A percentile compares a stretch with the other conserved stretches of the same genome.
Evolutionary conservation across 805 yeast species (phyloP).

Genomic region (Cyberlindnera nakhonratchasimensis): DNA sequence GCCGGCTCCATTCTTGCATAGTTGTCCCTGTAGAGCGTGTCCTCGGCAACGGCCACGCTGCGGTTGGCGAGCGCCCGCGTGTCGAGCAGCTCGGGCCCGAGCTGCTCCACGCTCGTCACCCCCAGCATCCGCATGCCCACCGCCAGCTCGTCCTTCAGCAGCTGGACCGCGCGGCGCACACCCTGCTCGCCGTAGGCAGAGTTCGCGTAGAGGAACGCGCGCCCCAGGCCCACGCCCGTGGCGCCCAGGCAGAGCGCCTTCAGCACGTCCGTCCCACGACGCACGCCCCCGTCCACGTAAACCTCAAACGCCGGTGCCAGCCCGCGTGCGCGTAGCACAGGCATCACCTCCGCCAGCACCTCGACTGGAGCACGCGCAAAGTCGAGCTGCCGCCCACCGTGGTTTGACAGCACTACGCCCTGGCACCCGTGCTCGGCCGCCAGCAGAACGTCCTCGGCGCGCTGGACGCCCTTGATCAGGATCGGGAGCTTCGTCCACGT

Average conservation of each 20-base stretch:
- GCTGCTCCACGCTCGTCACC: conserved; percentile 54
- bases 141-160: conserved; percentile 65
- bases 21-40: conserved; percentile 48
- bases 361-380: conserved; percentile 76
- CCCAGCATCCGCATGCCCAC: conserved; percentile 83
- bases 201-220: conserved; percentile 64
- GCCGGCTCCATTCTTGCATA: no score
- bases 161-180: conserved; percentile 53
- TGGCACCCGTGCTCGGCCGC: conserved; percentile 71
- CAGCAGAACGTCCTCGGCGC: conserved; percentile 70
- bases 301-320: conserved; percentile 51
- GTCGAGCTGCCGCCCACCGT: conserved; percentile 88
- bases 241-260: conserved; percentile 71
- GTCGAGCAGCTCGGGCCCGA: conserved; percentile 63
- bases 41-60: conserved; percentile 46
- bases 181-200: conserved; percentile 63
- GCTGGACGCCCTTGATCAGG: conserved; percentile 79
- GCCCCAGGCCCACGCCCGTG: conserved; percentile 65
- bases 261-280: conserved; percentile 63
- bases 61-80: conserved; percentile 40
- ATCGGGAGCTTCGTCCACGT: conserved; percentile 60
- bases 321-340: conserved; percentile 43
- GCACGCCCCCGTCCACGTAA: conserved; percentile 65
- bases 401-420: conserved; percentile 83
- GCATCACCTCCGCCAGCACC: conserved; percentile 67